Conservation (phyloP, 257 asterid genomes). For the Phtheirospermum japonicum region DNA sequence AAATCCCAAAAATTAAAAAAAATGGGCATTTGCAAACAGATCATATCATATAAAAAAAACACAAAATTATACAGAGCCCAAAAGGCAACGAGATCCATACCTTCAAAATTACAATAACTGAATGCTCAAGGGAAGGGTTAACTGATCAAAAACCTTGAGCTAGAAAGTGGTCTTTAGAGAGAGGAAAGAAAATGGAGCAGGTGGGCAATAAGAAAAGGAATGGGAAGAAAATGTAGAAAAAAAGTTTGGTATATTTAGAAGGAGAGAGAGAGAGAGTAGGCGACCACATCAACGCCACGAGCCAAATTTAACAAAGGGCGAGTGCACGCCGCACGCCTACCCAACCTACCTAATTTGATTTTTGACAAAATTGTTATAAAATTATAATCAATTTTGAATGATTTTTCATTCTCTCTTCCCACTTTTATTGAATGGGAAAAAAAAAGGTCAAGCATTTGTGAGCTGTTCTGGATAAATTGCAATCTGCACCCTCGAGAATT, state of each 20-base stretch:
- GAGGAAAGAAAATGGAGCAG: constrained; percentile 19
- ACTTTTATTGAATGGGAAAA: too few relatives aligned
- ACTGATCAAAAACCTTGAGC: constrained; percentile 25
- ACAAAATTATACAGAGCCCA: not conserved
- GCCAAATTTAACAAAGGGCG: too few relatives aligned
- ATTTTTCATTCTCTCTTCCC: not conserved
- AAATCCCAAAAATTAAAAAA: not conserved
- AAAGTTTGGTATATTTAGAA: constrained; percentile 7
- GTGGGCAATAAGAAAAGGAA: not conserved
- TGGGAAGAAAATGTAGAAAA: not conserved
- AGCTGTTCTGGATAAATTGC: too few relatives aligned
- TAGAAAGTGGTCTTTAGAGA: constrained; percentile 20
- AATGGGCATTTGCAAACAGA: too few relatives aligned
- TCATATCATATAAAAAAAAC: not conserved
- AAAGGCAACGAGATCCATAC: constrained; percentile 22
- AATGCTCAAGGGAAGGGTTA: constrained; percentile 12
- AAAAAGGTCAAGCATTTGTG: too few relatives aligned
- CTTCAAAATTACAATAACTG: constrained; percentile 27
- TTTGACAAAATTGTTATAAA: not conserved
- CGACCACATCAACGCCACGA: too few relatives aligned
- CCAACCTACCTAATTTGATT: constrained; percentile 28
- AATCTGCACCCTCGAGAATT: too few relatives aligned
- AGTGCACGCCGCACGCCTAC: constrained; percentile 39
- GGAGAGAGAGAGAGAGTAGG: constrained; percentile 24
- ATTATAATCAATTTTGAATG: not conserved